Evolutionary conservation across 1,284 basidiomycete species (phyloP).

Genomic region (Malassezia psittaci): DNA sequence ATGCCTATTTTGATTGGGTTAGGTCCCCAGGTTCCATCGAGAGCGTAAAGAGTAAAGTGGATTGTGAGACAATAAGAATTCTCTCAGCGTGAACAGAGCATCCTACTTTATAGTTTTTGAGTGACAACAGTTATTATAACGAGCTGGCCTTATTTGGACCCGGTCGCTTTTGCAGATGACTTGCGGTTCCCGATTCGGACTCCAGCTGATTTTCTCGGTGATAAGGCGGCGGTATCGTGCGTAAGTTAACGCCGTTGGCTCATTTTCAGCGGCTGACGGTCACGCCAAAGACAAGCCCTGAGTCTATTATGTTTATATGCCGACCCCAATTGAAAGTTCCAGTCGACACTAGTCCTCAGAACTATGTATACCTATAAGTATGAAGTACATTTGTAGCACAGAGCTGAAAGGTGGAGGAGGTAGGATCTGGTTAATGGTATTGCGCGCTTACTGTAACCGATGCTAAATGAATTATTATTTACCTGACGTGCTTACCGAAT

Average conservation of each 20-base stretch:
- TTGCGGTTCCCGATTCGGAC: constrained; percentile 50
- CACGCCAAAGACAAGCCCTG: constrained; percentile 60
- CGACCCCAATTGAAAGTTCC: constrained; percentile 60
- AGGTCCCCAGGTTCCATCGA: constrained; percentile 18
- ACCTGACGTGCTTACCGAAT: too few species aligned
- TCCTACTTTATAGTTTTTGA: too few species aligned
- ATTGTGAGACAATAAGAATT: background rate
- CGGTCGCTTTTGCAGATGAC: too few species aligned
- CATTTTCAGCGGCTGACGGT: constrained; percentile 64
- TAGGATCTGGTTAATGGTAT: too few species aligned
- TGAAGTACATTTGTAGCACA: constrained; percentile 17
- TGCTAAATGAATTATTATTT: constrained; percentile 43
- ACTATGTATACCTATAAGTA: constrained; percentile 24
- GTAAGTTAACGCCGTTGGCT: constrained; percentile 54
- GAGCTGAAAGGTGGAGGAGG: too few species aligned
- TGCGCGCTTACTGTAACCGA: constrained; percentile 68
- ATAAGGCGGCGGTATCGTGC: constrained; percentile 26
- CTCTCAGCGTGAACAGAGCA: too few species aligned
- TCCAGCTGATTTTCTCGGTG: constrained; percentile 24
- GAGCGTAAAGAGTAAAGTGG: constrained; percentile 7
- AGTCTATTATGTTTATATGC: constrained; percentile 53
- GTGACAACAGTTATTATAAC: too few species aligned
- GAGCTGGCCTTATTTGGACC: too few species aligned
- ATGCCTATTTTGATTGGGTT: constrained; percentile 38
- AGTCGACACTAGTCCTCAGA: constrained; percentile 52